Conservation (phyloP, 2,329 filamentous ascomycete species). For the Chalaropsis thielavioides region DNA sequence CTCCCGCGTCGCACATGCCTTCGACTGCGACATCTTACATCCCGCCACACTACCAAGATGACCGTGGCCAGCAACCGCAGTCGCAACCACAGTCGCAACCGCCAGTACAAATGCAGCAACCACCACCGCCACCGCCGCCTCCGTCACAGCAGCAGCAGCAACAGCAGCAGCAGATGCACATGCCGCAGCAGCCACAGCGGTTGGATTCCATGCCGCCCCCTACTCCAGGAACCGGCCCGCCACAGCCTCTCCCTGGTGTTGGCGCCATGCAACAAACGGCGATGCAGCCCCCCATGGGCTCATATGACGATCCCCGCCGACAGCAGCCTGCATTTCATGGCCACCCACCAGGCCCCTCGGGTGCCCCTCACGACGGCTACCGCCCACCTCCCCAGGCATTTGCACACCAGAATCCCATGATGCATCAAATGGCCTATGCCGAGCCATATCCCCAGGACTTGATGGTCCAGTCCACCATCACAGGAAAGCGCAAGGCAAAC, state of each 20-base stretch:
- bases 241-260: background rate
- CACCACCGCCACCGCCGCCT: background rate
- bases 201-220: conserved; percentile 8
- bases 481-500: conserved; percentile 46
- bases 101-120: background rate
- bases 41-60: background rate
- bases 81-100: conserved; percentile 13
- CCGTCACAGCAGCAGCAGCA: background rate
- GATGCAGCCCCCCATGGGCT: background rate
- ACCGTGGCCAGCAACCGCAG: background rate
- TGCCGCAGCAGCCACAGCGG: conserved; percentile 22
- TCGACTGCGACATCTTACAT: background rate
- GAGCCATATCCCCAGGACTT: background rate
- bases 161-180: background rate
- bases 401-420: conserved; percentile 8
- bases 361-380: background rate
- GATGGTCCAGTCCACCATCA: background rate
- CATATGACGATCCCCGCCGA: conserved; percentile 2
- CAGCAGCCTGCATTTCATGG: background rate
- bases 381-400: background rate
- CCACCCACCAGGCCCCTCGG: background rate
- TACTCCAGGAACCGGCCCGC: background rate
- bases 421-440: conserved; percentile 9
- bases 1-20: background rate
- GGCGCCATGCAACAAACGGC: background rate